Evolutionary conservation across 1,284 basidiomycete species (phyloP), one percentile per base, ranked within the genome.

Genomic region (Taiwanofungus camphoratus): DNA sequence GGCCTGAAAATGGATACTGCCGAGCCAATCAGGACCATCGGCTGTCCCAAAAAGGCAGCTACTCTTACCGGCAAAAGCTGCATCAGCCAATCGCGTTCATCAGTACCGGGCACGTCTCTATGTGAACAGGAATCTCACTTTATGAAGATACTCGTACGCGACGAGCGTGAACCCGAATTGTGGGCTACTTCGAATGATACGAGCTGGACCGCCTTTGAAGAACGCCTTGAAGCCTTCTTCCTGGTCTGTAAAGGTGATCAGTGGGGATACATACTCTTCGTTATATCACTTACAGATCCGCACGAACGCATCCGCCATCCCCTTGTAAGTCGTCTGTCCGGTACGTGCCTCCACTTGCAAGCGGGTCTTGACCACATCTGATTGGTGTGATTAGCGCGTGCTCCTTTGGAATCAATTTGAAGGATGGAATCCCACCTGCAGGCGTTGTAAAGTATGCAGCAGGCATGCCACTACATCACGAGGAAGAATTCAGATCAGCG

Each of bases 331-430:
- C 4, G 92, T 90, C 65, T 99, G 83, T 13, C 95, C 96, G 55
- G 89, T 87, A 50, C 87, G 78, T 26, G 92, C 87, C 65, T 99
- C 96, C n/a, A 92, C 86, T 64, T 99, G 96, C 51, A 99, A 71
- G 44, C 95, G 83, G n/a, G 95, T 99, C 77, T 99, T 99, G 64
- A 98, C 91, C 47, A 99, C 96, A 65, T 99, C 95, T 82, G 64
- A 61, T 66, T 23, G 55, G 23, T 44, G 41, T 45, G 38, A 52
- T 68, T 27, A 67, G 52, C 36, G 26, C 42, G 45, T 46, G 51
- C 19, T 43, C 57, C 46, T 49, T 41, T 32, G 29, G 22, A 13
- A 23, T 33, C 32, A n/a, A 26, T n/a, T n/a, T n/a, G n/a, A 40
- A 12, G n/a, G 32, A 45, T 33, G 43, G 39, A 18, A 34, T 41